Conservation (phyloP, 225 moss, liverwort and hornwort genomes). For the Pleurozium schreberi region DNA sequence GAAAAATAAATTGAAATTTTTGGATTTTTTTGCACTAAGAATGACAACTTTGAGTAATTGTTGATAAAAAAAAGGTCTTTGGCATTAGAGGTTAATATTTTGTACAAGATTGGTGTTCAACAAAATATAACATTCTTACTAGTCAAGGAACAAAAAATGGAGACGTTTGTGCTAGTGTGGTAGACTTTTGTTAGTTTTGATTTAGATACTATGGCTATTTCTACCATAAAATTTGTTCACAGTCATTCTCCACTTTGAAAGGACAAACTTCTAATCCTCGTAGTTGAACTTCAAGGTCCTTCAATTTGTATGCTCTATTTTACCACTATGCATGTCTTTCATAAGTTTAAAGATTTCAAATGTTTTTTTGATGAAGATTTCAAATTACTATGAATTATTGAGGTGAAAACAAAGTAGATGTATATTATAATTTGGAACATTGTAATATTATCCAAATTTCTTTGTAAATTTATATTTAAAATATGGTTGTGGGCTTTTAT, state of each 20-base stretch:
- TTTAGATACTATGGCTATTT: background rate
- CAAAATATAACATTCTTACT: too few relatives aligned
- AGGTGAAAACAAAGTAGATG: background rate
- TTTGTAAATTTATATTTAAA: background rate
- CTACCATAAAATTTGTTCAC: background rate
- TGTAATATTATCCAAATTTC: too few relatives aligned
- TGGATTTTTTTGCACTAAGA: too few relatives aligned
- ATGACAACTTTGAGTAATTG: too few relatives aligned
- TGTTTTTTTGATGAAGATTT: background rate
- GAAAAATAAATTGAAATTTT: too few relatives aligned
- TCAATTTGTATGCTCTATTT: background rate
- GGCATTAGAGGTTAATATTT: too few relatives aligned
- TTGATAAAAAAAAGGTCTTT: too few relatives aligned
- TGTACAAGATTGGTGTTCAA: too few relatives aligned
- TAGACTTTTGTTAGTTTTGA: background rate
- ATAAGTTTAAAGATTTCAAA: background rate
- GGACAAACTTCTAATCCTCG: too few relatives aligned
- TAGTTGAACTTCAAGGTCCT: too few relatives aligned
- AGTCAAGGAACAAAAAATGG: background rate
- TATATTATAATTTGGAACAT: background rate
- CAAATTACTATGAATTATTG: too few relatives aligned
- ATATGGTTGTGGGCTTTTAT: background rate
- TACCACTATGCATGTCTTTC: background rate
- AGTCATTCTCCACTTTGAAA: too few relatives aligned
- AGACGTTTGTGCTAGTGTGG: background rate